phyloP scores from a whole-genome alignment of 805 yeast species.

The Candida cerambycidarum region DNA sequence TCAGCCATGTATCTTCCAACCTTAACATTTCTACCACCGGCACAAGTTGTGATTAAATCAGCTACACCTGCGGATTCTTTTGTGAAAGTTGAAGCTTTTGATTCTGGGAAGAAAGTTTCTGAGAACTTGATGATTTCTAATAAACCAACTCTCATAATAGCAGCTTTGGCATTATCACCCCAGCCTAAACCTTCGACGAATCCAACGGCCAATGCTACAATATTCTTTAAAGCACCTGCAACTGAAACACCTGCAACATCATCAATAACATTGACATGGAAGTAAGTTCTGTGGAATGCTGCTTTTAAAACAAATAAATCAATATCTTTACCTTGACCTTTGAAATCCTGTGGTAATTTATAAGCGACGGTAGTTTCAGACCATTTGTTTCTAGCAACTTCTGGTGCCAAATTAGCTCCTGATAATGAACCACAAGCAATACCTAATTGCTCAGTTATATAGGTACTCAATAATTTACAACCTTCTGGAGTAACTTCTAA shows the following conservation, averaged over 20 bases:
- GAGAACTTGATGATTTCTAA: conserved; percentile 45
- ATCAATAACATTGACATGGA: conserved; percentile 45
- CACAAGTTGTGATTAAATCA: conserved; percentile 47
- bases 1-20: conserved; percentile 47
- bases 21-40: conserved; percentile 49
- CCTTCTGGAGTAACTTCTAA: conserved; percentile 44
- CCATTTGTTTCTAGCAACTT: conserved; percentile 48
- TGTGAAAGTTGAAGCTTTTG: conserved; percentile 39
- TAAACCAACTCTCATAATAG: conserved; percentile 47
- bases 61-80: conserved; percentile 49
- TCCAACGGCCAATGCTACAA: conserved; percentile 47
- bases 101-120: conserved; percentile 55
- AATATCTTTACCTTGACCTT: conserved; percentile 43
- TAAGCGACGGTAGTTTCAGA: conserved; percentile 49
- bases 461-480: conserved; percentile 44
- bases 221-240: conserved; percentile 48
- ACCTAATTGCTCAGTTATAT: conserved; percentile 44
- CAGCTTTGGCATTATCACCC: conserved; percentile 52
- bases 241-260: conserved; percentile 48
- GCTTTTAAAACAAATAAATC: conserved; percentile 40
- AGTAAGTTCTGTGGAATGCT: conserved; percentile 47
- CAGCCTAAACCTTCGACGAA: conserved; percentile 49
- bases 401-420: conserved; percentile 51
- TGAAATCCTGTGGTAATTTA: conserved; percentile 36
- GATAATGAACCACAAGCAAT: conserved; percentile 45